Conservation (phyloP, 2,329 filamentous ascomycete species). For the Diplodia intermedia region DNA sequence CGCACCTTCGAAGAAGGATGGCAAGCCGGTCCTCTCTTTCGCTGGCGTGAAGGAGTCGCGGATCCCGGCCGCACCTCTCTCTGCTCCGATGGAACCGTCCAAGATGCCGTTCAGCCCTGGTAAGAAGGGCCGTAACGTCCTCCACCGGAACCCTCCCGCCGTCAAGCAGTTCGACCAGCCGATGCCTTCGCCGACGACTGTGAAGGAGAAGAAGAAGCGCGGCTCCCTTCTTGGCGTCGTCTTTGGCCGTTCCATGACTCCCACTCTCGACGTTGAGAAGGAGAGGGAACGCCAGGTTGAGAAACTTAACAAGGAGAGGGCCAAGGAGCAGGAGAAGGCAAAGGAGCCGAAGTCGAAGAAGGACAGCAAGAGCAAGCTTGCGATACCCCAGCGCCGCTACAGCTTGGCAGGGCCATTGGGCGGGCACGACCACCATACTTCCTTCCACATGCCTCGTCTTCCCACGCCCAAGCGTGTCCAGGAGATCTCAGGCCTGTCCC, state of each 20-base stretch:
- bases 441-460: conserved; percentile 1
- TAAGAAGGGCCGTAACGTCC: conserved; percentile 22
- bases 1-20: conserved; percentile 1
- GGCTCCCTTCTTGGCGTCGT: conserved; percentile 10
- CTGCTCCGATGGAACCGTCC: neutral
- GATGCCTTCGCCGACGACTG: conserved; percentile 13
- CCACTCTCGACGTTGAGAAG: conserved; percentile 1
- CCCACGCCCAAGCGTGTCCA: conserved; percentile 8
- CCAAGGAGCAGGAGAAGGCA: conserved; percentile 2
- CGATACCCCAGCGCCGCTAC: conserved; percentile 16
- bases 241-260: conserved; percentile 14
- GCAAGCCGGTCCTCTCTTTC: conserved; percentile 5
- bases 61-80: conserved; percentile 6
- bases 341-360: conserved; percentile 29
- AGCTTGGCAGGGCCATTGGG: conserved; percentile 25
- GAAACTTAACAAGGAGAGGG: conserved; percentile 11
- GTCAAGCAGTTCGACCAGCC: conserved; percentile 1
- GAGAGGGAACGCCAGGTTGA: conserved; percentile 9
- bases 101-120: conserved; percentile 5
- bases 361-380: conserved; percentile 25
- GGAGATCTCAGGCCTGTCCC: conserved; percentile 14
- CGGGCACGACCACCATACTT: conserved; percentile 2
- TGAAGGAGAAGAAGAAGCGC: conserved; percentile 24
- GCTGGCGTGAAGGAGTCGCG: neutral
- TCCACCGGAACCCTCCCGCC: neutral